Base-by-base conservation (phyloP, 2,329 filamentous ascomycete genomes). In the Apiospora sp. region DNA sequence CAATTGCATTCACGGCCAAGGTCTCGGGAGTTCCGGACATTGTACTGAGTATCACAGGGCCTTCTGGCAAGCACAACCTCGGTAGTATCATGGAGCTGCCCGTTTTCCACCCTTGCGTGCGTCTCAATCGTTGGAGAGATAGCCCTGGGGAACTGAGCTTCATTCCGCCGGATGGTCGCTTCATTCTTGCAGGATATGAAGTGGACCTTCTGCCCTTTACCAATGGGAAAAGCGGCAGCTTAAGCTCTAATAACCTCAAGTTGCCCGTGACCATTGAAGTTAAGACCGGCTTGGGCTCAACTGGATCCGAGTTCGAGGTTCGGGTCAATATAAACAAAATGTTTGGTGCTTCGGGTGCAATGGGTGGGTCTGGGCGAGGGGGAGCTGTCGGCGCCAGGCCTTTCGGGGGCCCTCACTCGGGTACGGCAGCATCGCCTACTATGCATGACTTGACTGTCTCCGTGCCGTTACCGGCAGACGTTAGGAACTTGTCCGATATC, bases 51-150 rank as follows among this genome's bases (percentile, higher is more conserved):
- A 87, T 99, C 41, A 93, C 92, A 0, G 92, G 94, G 1, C 93
- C 94, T 0, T 94, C 94, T 0, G 93, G 94, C n/a, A 93, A 92
- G 75, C 92, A 93, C 79, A 92, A 92, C 69, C 87, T 98, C 68
- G 88, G 86, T 22, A 90, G 89, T 75, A 89, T 95, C 48, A 90
- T 99, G 81, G 92, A 97, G 75, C 86, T 98, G 1, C 96, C 96
- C 0, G 95, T 98, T 0, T 99, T 99, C 78, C 96, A 99, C 81
- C 96, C 96, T 0, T 98, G 96, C 78, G 96, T 99, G 12, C 89
- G 96, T 24, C 86, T 99, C 3, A 93, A 92, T n/a, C 89, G 92
- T 75, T 99, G 96, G 96, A 92, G 92, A 77, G 94, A 97, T 77
- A 90, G 91, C 71, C 94, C 95, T 0, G 96, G 96, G 3, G 93